Conservation (phyloP, 805 yeast genomes). For the Saturnispora mendoncae region DNA sequence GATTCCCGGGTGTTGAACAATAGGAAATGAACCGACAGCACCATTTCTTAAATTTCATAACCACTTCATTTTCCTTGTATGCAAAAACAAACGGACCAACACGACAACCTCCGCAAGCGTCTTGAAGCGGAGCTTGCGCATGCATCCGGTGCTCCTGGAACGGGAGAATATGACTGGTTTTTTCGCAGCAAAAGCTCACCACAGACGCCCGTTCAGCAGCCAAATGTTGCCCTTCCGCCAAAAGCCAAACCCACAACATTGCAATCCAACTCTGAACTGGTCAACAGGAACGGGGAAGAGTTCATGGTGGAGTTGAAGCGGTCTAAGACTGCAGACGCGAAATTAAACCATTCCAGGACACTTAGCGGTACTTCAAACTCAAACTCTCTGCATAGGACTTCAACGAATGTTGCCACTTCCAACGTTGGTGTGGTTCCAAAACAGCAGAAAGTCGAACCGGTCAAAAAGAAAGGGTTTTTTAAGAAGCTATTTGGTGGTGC, state of each 20-base stretch:
- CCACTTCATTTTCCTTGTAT: neutral
- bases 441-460: neutral
- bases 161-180: slow-evolving; percentile 27
- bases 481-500: slow-evolving; percentile 24
- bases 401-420: neutral
- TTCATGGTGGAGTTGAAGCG: slow-evolving; percentile 16
- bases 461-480: slow-evolving; percentile 20
- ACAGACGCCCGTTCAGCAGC: slow-evolving; percentile 5
- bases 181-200: slow-evolving; percentile 14
- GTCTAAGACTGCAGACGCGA: slow-evolving; percentile 22
- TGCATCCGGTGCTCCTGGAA: slow-evolving; percentile 17
- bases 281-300: slow-evolving; percentile 9
- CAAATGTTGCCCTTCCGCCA: neutral
- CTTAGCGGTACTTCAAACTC: too few species aligned
- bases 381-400: too few species aligned
- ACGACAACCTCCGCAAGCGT: slow-evolving; percentile 23
- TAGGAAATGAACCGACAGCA: neutral
- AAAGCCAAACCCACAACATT: slow-evolving; percentile 3
- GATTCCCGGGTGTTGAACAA: too few species aligned
- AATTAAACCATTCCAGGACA: slow-evolving; percentile 12
- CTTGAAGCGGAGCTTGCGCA: slow-evolving; percentile 23
- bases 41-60: neutral
- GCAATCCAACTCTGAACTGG: slow-evolving; percentile 9
- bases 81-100: slow-evolving; percentile 16
- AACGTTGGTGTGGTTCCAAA: neutral